Conservation (phyloP, 2,329 filamentous ascomycete genomes). For the Penicillium sp. region DNA sequence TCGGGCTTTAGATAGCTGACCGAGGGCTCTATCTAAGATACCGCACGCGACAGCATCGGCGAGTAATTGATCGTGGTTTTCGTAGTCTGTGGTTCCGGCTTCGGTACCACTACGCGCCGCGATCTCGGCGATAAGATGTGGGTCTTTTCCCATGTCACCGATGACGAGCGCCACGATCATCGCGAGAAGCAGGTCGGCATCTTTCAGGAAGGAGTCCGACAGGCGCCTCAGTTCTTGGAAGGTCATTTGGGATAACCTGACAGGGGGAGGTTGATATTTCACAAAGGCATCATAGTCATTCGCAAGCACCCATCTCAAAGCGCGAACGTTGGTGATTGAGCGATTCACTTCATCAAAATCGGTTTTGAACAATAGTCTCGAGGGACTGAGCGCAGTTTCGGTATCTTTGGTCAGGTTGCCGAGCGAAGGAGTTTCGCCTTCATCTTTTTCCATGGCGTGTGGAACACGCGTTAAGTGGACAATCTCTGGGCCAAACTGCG, state of each 20-base stretch:
- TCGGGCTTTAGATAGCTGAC: neutral
- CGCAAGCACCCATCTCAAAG: neutral
- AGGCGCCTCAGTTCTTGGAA: neutral
- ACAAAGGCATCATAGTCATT: neutral
- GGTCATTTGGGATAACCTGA: neutral
- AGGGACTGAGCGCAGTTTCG: neutral
- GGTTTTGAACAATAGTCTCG: neutral
- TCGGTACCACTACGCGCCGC: neutral
- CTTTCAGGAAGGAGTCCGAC: neutral
- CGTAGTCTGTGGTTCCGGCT: neutral
- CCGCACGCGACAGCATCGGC: neutral
- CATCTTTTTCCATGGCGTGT: neutral
- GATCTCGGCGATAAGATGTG: neutral
- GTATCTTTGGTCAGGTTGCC: neutral
- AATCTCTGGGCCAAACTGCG: neutral
- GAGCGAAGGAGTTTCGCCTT: neutral
- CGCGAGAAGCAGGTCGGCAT: neutral
- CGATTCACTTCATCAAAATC: conserved; percentile 1
- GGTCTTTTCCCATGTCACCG: conserved; percentile 1
- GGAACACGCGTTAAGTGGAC: neutral
- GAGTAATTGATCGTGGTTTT: neutral
- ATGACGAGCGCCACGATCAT: neutral
- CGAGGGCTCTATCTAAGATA: neutral
- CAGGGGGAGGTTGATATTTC: neutral
- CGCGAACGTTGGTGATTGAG: neutral